phyloP scores from a whole-genome alignment of 163 green algal species.

The Volvox carteri region DNA sequence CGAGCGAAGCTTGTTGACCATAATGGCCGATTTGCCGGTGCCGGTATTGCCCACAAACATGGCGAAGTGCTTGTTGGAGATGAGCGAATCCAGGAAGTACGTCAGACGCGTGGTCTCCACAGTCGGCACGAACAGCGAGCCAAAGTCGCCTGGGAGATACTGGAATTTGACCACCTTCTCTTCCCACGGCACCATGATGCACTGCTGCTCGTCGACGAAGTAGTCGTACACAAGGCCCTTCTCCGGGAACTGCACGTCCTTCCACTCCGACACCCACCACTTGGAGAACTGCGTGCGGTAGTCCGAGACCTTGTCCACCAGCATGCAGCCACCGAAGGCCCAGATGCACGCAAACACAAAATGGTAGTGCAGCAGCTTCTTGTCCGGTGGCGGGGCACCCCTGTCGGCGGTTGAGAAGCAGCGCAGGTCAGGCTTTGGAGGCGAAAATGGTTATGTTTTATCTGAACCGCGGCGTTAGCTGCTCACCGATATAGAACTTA shows the following conservation, averaged over 20 bases:
- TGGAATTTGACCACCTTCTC: constrained; percentile 81
- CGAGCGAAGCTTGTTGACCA: constrained; percentile 90
- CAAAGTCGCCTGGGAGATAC: constrained; percentile 80
- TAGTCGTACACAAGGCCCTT: constrained; percentile 96
- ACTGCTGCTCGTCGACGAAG: constrained; percentile 85
- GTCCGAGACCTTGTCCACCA: constrained; percentile 91
- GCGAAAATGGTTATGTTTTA: neutral
- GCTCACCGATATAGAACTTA: too few species aligned
- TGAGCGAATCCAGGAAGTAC: constrained; percentile 89
- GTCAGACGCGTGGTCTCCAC: constrained; percentile 90
- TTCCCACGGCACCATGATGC: constrained; percentile 84
- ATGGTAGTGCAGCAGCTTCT: constrained; percentile 92
- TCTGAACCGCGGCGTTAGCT: too few species aligned
- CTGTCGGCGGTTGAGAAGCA: constrained; percentile 20
- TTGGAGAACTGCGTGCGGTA: constrained; percentile 90
- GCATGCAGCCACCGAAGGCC: constrained; percentile 94
- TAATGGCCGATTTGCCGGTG: constrained; percentile 93
- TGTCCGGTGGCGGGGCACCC: constrained; percentile 82
- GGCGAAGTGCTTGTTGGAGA: constrained; percentile 87
- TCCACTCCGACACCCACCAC: constrained; percentile 93
- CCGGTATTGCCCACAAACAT: constrained; percentile 97
- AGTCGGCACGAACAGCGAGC: constrained; percentile 91
- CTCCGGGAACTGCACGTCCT: constrained; percentile 82
- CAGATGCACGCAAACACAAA: constrained; percentile 97
- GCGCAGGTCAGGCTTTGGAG: neutral